Percentiles rank a stretch among this genome's conserved stretches.
Evolutionary conservation across 2,329 filamentous ascomycete genomes (phyloP).

Genomic region (Monosporascus sp.): DNA sequence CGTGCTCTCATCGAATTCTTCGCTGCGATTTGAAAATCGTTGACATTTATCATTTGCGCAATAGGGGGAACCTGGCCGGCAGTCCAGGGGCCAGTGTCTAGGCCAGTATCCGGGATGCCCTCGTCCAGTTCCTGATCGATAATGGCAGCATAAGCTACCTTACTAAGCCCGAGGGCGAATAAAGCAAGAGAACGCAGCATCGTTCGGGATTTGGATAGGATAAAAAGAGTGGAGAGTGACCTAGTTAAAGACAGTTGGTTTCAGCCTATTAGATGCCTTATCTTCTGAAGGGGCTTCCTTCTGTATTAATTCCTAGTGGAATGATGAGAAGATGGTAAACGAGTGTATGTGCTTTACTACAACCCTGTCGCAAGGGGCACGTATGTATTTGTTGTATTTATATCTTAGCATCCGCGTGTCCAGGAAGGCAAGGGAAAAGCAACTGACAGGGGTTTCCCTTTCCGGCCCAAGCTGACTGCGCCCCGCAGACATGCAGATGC

Average conservation of each 20-base stretch:
- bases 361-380: neutral
- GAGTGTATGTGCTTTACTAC: neutral
- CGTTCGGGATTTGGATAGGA: neutral
- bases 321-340: neutral
- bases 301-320: neutral
- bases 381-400: neutral
- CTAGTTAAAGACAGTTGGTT: neutral
- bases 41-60: constrained; percentile 26
- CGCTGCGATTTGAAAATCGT: constrained; percentile 34
- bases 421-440: neutral
- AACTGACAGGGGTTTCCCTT: neutral
- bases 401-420: neutral
- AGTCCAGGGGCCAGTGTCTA: constrained; percentile 3
- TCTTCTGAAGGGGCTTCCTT: too few relatives aligned
- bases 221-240: neutral
- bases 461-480: neutral
- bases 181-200: neutral
- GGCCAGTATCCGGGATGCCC: constrained; percentile 5
- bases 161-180: neutral
- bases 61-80: constrained; percentile 22
- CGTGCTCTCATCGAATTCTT: constrained; percentile 27
- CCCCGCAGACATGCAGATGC: neutral
- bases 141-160: neutral
- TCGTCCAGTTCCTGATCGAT: constrained; percentile 2
- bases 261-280: too few relatives aligned